These are phyloP conservation scores for Scutellaria barbata DNA, from an alignment of 257 asterid genomes.

Conservation along the genomic window DNA sequence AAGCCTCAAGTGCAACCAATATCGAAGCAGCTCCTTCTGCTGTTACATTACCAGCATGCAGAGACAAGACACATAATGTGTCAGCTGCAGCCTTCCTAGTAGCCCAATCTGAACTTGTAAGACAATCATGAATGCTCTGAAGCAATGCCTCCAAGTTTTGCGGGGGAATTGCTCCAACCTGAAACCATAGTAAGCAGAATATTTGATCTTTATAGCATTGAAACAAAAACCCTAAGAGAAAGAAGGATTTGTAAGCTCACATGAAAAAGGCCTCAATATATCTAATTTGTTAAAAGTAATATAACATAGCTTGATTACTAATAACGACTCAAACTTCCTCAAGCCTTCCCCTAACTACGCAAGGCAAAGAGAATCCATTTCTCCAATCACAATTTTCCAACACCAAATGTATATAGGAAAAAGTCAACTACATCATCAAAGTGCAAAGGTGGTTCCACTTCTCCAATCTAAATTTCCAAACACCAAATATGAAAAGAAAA, in stretches of 20 bases:
- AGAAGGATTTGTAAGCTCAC: background rate
- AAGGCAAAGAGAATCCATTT: background rate
- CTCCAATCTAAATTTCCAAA: slow-evolving; percentile 4
- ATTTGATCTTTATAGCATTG: slow-evolving; percentile 7
- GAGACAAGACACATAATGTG: slow-evolving; percentile 68
- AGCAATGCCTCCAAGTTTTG: slow-evolving; percentile 79
- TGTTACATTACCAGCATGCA: slow-evolving; percentile 60
- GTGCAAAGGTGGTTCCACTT: background rate
- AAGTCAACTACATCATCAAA: background rate
- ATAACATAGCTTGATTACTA: slow-evolving; percentile 10
- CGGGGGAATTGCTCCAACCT: slow-evolving; percentile 92
- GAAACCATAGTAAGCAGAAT: slow-evolving; percentile 35
- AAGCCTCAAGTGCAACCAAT: slow-evolving; percentile 77
- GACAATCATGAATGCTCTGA: slow-evolving; percentile 84
- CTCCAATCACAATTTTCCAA: slow-evolving; percentile 9
- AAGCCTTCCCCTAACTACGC: slow-evolving; percentile 12
- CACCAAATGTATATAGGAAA: slow-evolving; percentile 8
- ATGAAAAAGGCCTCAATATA: slow-evolving; percentile 8
- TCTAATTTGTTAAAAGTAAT: slow-evolving; percentile 32
- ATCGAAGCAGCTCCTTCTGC: slow-evolving; percentile 75
- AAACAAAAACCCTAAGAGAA: background rate
- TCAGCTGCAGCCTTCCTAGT: slow-evolving; percentile 99
- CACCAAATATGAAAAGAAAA: slow-evolving; percentile 18
- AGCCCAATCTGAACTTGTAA: slow-evolving; percentile 91
- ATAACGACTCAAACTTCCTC: background rate